Conservation (phyloP, 371 early-diverging fungal species). For the Lichtheimia hyalospora region DNA sequence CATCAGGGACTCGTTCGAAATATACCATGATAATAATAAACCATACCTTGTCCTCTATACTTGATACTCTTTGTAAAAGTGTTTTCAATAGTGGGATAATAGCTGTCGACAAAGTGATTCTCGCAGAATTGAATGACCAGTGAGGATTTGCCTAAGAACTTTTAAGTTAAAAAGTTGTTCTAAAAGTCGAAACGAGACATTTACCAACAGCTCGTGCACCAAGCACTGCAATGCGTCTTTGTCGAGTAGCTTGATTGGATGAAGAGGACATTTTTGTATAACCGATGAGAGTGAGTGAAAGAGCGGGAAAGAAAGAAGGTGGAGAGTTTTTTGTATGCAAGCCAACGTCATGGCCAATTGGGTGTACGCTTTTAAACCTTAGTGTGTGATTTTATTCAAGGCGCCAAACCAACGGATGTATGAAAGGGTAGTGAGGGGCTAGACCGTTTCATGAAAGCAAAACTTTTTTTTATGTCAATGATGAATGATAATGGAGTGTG, state of each 20-base stretch:
- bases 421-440: too few species aligned
- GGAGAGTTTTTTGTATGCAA: too few species aligned
- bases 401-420: too few species aligned
- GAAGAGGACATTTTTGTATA: conserved; percentile 5
- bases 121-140: conserved; percentile 93
- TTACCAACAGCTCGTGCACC: conserved; percentile 87
- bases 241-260: conserved; percentile 36
- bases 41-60: conserved; percentile 66
- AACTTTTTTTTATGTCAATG: too few species aligned
- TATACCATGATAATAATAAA: too few species aligned
- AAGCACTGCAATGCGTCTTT: conserved; percentile 73
- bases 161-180: neutral
- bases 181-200: conserved; percentile 2
- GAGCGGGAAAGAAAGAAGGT: neutral
- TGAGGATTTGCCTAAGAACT: conserved; percentile 77
- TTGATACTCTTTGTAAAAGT: conserved; percentile 86
- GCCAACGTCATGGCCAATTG: too few species aligned
- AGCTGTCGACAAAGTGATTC: conserved; percentile 88
- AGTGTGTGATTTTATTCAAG: too few species aligned
- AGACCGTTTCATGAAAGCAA: too few species aligned
- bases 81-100: conserved; percentile 94
- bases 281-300: conserved; percentile 1
- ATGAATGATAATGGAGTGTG: too few species aligned
- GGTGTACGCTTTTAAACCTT: too few species aligned
- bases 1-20: neutral